A percentile compares a stretch with the other conserved stretches of the same genome.
Evolutionary conservation across 176 grass and related monocot genomes (phyloP).

Genomic region (Ananas comosus): DNA sequence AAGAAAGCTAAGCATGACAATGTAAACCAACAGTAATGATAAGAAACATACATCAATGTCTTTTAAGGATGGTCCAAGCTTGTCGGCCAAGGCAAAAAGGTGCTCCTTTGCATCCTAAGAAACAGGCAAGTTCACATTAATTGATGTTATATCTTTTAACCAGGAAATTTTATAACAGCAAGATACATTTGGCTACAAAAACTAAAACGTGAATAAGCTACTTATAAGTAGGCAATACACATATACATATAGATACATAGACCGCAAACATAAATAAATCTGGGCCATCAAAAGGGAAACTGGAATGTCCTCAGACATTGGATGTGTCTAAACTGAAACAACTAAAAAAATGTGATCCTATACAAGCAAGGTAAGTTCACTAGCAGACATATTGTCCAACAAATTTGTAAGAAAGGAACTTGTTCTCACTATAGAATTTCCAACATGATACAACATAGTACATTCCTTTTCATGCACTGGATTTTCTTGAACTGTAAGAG

Average conservation of each 20-base stretch:
- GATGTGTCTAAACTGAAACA: too few species aligned
- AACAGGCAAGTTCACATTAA: constrained; percentile 10
- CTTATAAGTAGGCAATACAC: not conserved
- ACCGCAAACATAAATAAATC: too few species aligned
- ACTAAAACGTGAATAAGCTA: not conserved
- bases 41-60: constrained; percentile 80
- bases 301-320: too few species aligned
- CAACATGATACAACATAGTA: not conserved
- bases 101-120: constrained; percentile 94
- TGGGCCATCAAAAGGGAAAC: too few species aligned
- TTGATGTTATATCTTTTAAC: constrained; percentile 5
- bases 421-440: not conserved
- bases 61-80: constrained; percentile 80
- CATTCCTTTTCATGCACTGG: not conserved
- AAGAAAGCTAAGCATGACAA: not conserved
- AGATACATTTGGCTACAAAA: not conserved
- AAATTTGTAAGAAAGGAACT: not conserved
- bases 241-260: not conserved
- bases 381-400: too few species aligned
- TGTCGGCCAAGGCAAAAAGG: constrained; percentile 86
- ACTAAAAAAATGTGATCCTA: too few species aligned
- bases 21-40: not conserved
- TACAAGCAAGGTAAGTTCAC: too few species aligned
- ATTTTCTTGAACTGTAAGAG: not conserved
- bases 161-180: not conserved